Percentiles rank a stretch among this genome's conserved stretches.
These are phyloP conservation scores for Exsudoporus floridanus DNA, from an alignment of 1,284 basidiomycete species.

Conservation along the genomic window DNA sequence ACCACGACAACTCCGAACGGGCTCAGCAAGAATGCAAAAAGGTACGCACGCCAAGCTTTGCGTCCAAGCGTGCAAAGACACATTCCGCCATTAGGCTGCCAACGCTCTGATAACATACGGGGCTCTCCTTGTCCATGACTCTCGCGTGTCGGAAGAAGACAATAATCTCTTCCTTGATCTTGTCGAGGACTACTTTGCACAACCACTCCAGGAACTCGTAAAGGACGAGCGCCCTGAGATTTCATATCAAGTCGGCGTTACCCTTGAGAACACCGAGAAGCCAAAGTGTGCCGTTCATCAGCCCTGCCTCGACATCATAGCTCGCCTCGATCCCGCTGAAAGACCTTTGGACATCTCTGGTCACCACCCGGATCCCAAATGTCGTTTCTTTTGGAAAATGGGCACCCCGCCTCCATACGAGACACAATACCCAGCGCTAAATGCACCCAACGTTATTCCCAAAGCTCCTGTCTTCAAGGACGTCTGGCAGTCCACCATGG, in stretches of 20 bases:
- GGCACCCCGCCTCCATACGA: slow-evolving; percentile 71
- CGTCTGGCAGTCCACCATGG: slow-evolving; percentile 50
- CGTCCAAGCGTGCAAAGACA: background rate
- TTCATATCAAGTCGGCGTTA: slow-evolving; percentile 79
- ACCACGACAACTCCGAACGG: slow-evolving; percentile 46
- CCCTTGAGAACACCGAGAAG: slow-evolving; percentile 91
- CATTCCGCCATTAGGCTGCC: slow-evolving; percentile 54
- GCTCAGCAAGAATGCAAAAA: slow-evolving; percentile 64
- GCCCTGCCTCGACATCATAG: slow-evolving; percentile 71
- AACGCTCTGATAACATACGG: slow-evolving; percentile 79
- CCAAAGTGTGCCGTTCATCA: slow-evolving; percentile 82
- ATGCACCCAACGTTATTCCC: slow-evolving; percentile 81
- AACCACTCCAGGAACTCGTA: slow-evolving; percentile 58
- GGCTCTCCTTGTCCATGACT: slow-evolving; percentile 80
- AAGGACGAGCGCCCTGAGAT: slow-evolving; percentile 81
- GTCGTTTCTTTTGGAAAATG: slow-evolving; percentile 92
- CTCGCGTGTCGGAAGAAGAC: slow-evolving; percentile 77
- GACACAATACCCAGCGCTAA: slow-evolving; percentile 71
- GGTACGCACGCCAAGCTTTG: slow-evolving; percentile 37
- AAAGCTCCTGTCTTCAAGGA: slow-evolving; percentile 36
- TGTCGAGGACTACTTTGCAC: slow-evolving; percentile 85
- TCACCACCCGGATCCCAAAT: slow-evolving; percentile 87
- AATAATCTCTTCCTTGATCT: slow-evolving; percentile 80
- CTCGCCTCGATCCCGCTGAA: slow-evolving; percentile 69
- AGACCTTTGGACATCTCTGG: slow-evolving; percentile 78